Percentiles rank a stretch among this genome's conserved stretches.
Conservation (phyloP, 768 basidiomycete species). For the Chalciporus chontae region DNA sequence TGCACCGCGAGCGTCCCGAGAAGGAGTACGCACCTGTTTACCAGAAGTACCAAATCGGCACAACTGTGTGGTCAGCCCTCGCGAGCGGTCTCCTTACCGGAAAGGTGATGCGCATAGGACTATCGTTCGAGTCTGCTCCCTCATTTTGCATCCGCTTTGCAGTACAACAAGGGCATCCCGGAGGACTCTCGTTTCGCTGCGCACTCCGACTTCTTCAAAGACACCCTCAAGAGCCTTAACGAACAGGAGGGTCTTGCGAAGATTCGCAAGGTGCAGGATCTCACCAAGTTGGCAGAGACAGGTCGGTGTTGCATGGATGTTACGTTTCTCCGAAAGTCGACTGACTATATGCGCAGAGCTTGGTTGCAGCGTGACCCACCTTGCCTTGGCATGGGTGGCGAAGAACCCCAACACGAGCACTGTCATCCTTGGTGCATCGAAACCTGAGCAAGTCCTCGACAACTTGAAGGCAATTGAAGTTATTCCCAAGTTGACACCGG, state of each 20-base stretch:
- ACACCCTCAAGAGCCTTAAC: conserved; percentile 41
- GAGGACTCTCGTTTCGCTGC: conserved; percentile 47
- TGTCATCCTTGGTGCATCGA: conserved; percentile 47
- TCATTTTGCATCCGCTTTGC: not conserved
- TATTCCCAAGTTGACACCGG: conserved; percentile 50
- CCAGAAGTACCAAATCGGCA: conserved; percentile 44
- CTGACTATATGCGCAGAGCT: conserved; percentile 32
- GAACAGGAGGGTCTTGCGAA: conserved; percentile 41
- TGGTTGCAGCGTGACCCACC: conserved; percentile 43
- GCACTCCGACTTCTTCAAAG: conserved; percentile 45
- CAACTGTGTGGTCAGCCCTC: conserved; percentile 55
- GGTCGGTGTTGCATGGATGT: conserved; percentile 10
- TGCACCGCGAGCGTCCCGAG: conserved; percentile 54
- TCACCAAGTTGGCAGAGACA: conserved; percentile 43
- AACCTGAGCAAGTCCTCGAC: conserved; percentile 44
- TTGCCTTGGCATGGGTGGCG: conserved; percentile 57
- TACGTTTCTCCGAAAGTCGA: not conserved
- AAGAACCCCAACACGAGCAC: conserved; percentile 47
- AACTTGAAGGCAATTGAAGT: conserved; percentile 52
- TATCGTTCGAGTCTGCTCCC: not conserved
- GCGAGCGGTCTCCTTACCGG: conserved; percentile 55
- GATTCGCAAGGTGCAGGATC: conserved; percentile 46
- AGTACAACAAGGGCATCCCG: conserved; percentile 53
- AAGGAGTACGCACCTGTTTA: conserved; percentile 47
- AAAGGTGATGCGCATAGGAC: conserved; percentile 31